These are phyloP conservation scores for Aurinia saxatilis DNA, from an alignment of 345 rosid genomes.

Conservation along the genomic window DNA sequence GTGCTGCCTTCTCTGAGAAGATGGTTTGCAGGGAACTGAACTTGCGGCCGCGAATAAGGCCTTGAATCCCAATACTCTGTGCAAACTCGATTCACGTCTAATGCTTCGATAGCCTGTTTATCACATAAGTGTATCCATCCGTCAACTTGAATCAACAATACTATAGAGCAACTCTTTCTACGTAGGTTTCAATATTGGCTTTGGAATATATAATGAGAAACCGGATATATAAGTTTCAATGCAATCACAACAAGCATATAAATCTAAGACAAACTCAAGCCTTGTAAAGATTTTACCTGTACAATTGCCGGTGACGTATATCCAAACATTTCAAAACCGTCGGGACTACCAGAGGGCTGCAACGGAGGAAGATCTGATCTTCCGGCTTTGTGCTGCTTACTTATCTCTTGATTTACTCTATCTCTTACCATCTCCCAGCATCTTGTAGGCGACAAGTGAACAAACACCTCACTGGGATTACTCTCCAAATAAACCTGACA, in stretches of 20 bases:
- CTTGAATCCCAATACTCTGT: conserved; percentile 92
- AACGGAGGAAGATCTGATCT: conserved; percentile 72
- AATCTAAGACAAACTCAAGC: neutral
- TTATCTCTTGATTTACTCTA: conserved; percentile 85
- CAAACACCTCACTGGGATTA: conserved; percentile 68
- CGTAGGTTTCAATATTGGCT: neutral
- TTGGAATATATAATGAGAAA: neutral
- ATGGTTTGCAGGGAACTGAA: conserved; percentile 52
- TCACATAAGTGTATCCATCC: neutral
- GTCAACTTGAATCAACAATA: neutral
- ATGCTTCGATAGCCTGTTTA: conserved; percentile 78
- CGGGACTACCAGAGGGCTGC: conserved; percentile 97
- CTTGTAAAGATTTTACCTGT: conserved; percentile 50
- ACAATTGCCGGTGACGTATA: conserved; percentile 88
- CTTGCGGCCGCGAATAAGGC: conserved; percentile 78
- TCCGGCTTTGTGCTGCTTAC: conserved; percentile 75
- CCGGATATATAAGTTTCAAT: neutral
- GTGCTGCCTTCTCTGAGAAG: conserved; percentile 25
- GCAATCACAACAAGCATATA: neutral
- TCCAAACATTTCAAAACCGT: conserved; percentile 96
- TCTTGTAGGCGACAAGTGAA: conserved; percentile 73
- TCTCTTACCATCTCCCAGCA: conserved; percentile 99
- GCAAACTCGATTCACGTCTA: conserved; percentile 80
- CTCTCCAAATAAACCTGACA: conserved; percentile 82
- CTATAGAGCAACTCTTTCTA: neutral